These are phyloP conservation scores for Talaromyces wortmannii DNA, from an alignment of 495 filamentous ascomycete species.

Conservation along the genomic window DNA sequence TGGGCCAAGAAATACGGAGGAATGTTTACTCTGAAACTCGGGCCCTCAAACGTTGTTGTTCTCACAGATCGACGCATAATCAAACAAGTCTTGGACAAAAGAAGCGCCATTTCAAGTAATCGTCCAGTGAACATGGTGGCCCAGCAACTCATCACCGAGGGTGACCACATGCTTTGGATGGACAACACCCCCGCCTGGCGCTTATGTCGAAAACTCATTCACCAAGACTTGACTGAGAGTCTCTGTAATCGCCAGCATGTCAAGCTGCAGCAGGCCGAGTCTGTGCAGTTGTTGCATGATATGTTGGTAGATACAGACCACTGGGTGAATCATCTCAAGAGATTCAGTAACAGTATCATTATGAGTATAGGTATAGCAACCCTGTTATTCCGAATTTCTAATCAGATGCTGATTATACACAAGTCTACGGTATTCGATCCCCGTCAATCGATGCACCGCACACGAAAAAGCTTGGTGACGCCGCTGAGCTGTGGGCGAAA, in stretches of 20 bases:
- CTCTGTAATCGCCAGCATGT: conserved; percentile 12
- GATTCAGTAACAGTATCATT: conserved; percentile 37
- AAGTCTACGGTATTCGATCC: conserved; percentile 30
- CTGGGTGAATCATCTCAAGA: conserved; percentile 37
- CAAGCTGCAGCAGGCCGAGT: conserved; percentile 13
- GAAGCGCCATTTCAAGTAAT: conserved; percentile 15
- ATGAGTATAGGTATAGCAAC: conserved; percentile 16
- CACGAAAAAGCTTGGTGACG: conserved; percentile 24
- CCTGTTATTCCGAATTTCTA: neutral
- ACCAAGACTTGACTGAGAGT: conserved; percentile 31
- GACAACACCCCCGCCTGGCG: conserved; percentile 23
- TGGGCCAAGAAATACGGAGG: conserved; percentile 13
- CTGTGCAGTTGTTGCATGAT: conserved; percentile 22
- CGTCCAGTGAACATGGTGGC: conserved; percentile 9
- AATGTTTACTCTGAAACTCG: conserved; percentile 19
- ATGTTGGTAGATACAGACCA: conserved; percentile 25
- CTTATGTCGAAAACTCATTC: conserved; percentile 26
- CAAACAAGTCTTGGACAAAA: conserved; percentile 23
- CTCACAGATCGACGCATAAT: conserved; percentile 16
- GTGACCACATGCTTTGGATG: conserved; percentile 25
- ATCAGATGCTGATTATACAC: neutral
- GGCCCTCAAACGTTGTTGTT: conserved; percentile 13
- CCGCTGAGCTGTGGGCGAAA: conserved; percentile 34
- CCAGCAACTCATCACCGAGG: conserved; percentile 17
- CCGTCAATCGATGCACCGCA: conserved; percentile 10